phyloP scores from a whole-genome alignment of 78 protist genomes.

The Dictyostelium capitatum region DNA sequence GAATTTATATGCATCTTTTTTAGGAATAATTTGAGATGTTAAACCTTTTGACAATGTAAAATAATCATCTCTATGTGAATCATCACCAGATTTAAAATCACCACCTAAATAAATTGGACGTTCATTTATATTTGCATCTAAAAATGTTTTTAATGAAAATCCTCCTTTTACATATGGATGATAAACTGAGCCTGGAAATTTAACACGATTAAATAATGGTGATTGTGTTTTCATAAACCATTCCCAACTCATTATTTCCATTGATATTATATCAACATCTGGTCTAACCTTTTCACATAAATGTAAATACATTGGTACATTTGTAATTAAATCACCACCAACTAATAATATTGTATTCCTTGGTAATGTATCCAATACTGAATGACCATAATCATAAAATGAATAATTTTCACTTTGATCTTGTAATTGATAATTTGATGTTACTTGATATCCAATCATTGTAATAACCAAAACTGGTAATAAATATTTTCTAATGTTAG shows the following conservation, averaged over 20 bases:
- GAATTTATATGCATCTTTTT: no score
- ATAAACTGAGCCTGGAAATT: slow-evolving; percentile 66
- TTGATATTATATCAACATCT: slow-evolving; percentile 46
- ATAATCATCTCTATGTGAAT: slow-evolving; percentile 11
- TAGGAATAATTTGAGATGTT: slow-evolving; percentile 15
- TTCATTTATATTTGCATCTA: slow-evolving; percentile 38
- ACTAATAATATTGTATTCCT: slow-evolving; percentile 47
- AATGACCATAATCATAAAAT: slow-evolving; percentile 56
- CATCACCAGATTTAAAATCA: slow-evolving; percentile 64
- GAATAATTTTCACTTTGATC: slow-evolving; percentile 72
- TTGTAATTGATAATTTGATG: slow-evolving; percentile 28
- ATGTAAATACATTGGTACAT: slow-evolving; percentile 65
- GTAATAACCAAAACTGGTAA: slow-evolving; percentile 20
- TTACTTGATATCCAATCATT: slow-evolving; percentile 24
- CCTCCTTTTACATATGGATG: slow-evolving; percentile 52
- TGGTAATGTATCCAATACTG: slow-evolving; percentile 42
- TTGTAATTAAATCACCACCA: slow-evolving; percentile 69
- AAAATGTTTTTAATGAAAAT: slow-evolving; percentile 48
- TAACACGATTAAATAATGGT: slow-evolving; percentile 33
- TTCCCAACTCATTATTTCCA: slow-evolving; percentile 77
- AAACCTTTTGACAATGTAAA: slow-evolving; percentile 21
- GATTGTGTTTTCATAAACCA: slow-evolving; percentile 64
- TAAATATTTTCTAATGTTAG: not conserved
- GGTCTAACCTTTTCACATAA: slow-evolving; percentile 56
- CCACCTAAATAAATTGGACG: slow-evolving; percentile 57